Evolutionary conservation across 2,329 filamentous ascomycete species (phyloP), one percentile per base, ranked within the genome.

Genomic region (Claviceps paspali): DNA sequence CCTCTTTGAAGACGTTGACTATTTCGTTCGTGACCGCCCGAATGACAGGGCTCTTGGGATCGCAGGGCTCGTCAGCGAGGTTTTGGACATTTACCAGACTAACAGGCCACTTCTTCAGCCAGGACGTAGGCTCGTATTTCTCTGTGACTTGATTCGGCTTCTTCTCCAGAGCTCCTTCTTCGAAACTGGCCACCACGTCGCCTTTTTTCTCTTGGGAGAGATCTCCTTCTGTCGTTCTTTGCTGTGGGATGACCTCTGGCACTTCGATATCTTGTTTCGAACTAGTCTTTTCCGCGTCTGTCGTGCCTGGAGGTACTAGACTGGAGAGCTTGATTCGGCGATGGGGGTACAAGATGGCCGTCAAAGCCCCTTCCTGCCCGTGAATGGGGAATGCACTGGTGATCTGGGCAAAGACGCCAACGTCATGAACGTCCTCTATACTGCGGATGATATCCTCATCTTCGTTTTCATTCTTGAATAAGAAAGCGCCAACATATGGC

Each of bases 1-100:
- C 85, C 56, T 96, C 87, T 62, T 95, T 96, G 68, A 95, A 96
- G 1, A 94, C 91, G 55, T 95, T 96, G 54, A 98, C 86, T 43
- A 98, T 96, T 62, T 98, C 92, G 52, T 88, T 94, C 35, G 88
- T 91, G 32, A 98, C 77, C 10, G 91, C 91, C 38, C 85, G 79
- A 42, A 96, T 86, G 24, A 91, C 78, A 14, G 80, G 79, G 51
- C 82, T 91, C 60, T 88, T 92, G 52, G 85, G 80, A 56, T 96
- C 91, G 54, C 83, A 83, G 0, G 86, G 79, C 51, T 94, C 82
- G 51, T 98, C 91, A 1, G 69, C 67, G 38, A 98, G 68, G 49
- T 98, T 98, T 43, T 96, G 86, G 28, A 96, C 87, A 48, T 94
- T 92, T 47, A 93, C 91, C 36, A 98, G 69, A 55, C 85, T 95